Evolutionary conservation across 2,329 filamentous ascomycete genomes (phyloP).

Genomic region (Xylariaceae sp.): DNA sequence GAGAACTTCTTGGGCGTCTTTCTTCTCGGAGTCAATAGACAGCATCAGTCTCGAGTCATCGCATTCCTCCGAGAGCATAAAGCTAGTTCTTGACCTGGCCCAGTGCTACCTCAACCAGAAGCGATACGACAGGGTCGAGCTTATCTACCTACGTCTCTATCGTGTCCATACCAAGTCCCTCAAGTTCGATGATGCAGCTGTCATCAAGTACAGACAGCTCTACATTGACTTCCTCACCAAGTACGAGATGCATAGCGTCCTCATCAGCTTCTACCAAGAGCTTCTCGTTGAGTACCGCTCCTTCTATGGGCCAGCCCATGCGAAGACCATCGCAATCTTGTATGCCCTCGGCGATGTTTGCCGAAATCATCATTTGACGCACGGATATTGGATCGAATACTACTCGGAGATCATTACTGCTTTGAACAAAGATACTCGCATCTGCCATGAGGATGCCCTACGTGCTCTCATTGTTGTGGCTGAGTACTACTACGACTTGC

Average conservation of each 20-base stretch:
- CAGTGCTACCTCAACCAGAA: slow-evolving; percentile 27
- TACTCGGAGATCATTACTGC: slow-evolving; percentile 24
- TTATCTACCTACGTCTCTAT: slow-evolving; percentile 25
- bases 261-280: slow-evolving; percentile 28
- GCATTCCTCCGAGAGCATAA: slow-evolving; percentile 21
- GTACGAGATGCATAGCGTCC: slow-evolving; percentile 24
- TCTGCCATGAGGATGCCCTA: slow-evolving; percentile 26
- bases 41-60: slow-evolving; percentile 18
- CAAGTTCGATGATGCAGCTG: slow-evolving; percentile 23
- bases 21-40: slow-evolving; percentile 27
- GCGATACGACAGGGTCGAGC: slow-evolving; percentile 26
- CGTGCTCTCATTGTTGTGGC: slow-evolving; percentile 26
- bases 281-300: slow-evolving; percentile 28
- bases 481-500: slow-evolving; percentile 27
- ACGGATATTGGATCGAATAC: slow-evolving; percentile 29
- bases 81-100: slow-evolving; percentile 24
- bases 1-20: slow-evolving; percentile 25
- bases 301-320: slow-evolving; percentile 24
- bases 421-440: slow-evolving; percentile 20
- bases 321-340: slow-evolving; percentile 20
- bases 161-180: slow-evolving; percentile 24
- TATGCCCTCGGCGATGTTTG: slow-evolving; percentile 27
- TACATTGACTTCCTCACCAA: slow-evolving; percentile 26
- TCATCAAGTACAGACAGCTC: slow-evolving; percentile 22
- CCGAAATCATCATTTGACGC: slow-evolving; percentile 24